These are phyloP conservation scores for Boletus pseudo-olivaceus DNA, from an alignment of 768 basidiomycete genomes.

Conservation along the genomic window DNA sequence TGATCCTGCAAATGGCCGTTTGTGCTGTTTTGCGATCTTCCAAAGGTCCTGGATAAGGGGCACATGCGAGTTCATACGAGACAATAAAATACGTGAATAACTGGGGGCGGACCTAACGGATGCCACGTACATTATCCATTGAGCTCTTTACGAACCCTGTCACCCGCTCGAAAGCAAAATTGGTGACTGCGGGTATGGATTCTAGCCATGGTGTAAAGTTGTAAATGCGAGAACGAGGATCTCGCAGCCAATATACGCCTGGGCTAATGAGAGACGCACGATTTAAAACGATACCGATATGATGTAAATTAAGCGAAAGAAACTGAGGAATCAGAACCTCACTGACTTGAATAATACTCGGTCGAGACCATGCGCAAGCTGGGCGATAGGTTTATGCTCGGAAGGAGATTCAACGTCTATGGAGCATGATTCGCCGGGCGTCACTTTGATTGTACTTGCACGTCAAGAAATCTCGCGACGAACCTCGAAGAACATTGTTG, in stretches of 20 bases:
- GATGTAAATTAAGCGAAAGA: neutral
- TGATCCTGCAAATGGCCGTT: conserved; percentile 72
- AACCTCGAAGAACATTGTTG: conserved; percentile 19
- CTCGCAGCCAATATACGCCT: conserved; percentile 84
- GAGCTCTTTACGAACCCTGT: conserved; percentile 76
- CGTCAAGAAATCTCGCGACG: neutral
- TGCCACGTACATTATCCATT: conserved; percentile 54
- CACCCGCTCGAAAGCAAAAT: conserved; percentile 83
- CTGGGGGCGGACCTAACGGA: neutral
- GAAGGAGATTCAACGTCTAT: conserved; percentile 45
- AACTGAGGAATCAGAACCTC: neutral
- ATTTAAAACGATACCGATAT: neutral
- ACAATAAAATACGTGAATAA: neutral
- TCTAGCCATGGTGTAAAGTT: conserved; percentile 77
- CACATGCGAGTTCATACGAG: neutral
- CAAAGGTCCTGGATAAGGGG: conserved; percentile 53
- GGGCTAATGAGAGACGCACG: conserved; percentile 46
- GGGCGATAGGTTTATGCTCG: conserved; percentile 54
- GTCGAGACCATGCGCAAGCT: conserved; percentile 61
- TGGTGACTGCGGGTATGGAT: conserved; percentile 66
- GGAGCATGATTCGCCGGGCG: neutral
- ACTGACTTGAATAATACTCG: conserved; percentile 75
- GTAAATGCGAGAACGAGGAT: conserved; percentile 81
- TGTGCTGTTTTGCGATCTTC: conserved; percentile 53
- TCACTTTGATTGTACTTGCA: neutral